These are phyloP conservation scores for Hypoxylon sp. DNA, from an alignment of 2,329 filamentous ascomycete genomes.

Conservation along the genomic window DNA sequence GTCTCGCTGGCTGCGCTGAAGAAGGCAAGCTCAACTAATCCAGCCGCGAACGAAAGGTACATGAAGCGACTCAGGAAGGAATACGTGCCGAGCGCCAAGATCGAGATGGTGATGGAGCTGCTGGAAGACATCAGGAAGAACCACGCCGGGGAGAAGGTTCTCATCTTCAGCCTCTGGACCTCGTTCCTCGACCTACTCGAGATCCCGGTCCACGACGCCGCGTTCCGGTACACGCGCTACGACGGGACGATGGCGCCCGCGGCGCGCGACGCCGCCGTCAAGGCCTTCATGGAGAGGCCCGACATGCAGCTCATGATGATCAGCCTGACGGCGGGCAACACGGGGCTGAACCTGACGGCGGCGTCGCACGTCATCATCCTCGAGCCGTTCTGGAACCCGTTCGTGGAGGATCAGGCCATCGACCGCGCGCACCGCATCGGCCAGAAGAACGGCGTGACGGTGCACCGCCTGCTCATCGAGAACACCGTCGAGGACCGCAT, in stretches of 20 bases:
- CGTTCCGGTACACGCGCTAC: constrained; percentile 43
- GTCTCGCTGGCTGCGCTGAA: constrained; percentile 39
- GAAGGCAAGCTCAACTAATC: constrained; percentile 36
- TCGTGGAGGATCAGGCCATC: constrained; percentile 78
- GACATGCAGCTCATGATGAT: constrained; percentile 67
- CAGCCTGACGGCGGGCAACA: constrained; percentile 77
- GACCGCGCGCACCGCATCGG: constrained; percentile 82
- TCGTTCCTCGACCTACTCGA: constrained; percentile 48
- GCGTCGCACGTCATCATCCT: constrained; percentile 77
- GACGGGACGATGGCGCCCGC: constrained; percentile 43
- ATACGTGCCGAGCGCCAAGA: constrained; percentile 45
- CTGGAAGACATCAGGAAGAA: constrained; percentile 38
- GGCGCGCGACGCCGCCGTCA: constrained; percentile 38
- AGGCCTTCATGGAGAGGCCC: constrained; percentile 40
- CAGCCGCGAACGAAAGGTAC: constrained; percentile 40
- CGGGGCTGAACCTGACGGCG: constrained; percentile 74
- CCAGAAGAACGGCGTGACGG: constrained; percentile 68
- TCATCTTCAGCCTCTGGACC: constrained; percentile 47
- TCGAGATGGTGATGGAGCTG: constrained; percentile 43
- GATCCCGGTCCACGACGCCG: constrained; percentile 41
- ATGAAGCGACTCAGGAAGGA: constrained; percentile 38
- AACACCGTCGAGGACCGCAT: constrained; percentile 79
- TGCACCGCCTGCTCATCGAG: constrained; percentile 72
- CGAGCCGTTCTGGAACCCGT: constrained; percentile 82
- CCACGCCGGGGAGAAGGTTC: constrained; percentile 42